phyloP scores from a whole-genome alignment of 2,329 filamentous ascomycete genomes.

The Cercospora sp. region DNA sequence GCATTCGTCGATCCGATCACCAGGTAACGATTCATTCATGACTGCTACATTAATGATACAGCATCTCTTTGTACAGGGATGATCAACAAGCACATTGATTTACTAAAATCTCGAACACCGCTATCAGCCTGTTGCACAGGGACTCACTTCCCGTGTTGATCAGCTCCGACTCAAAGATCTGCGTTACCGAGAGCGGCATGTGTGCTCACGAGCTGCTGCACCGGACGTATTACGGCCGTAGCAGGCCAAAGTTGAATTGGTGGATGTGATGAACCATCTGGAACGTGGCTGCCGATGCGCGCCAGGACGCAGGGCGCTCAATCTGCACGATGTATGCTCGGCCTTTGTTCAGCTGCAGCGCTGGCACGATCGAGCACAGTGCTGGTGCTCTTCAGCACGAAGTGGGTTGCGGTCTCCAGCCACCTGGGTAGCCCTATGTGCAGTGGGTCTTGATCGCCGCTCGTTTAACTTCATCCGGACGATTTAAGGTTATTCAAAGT shows the following conservation, averaged over 20 bases:
- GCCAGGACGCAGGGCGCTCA: neutral
- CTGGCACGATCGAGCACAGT: neutral
- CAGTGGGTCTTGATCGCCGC: slow-evolving; percentile 7
- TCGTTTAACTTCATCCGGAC: neutral
- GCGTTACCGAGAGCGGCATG: slow-evolving; percentile 5
- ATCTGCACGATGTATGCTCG: neutral
- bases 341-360: neutral
- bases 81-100: neutral
- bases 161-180: neutral
- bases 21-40: neutral
- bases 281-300: neutral
- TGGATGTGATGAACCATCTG: neutral
- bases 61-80: neutral
- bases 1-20: neutral
- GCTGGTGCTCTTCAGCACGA: neutral
- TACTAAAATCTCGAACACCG: neutral
- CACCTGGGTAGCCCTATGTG: slow-evolving; percentile 6
- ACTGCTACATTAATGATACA: neutral
- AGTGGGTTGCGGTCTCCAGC: slow-evolving; percentile 1
- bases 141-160: neutral
- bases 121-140: neutral
- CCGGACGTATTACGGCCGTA: neutral
- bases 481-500: slow-evolving; percentile 2
- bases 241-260: neutral
- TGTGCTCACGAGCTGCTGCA: slow-evolving; percentile 2